Base-by-base conservation (phyloP, 2,329 filamentous ascomycete species). In the Aspergillus aculeatinus region DNA sequence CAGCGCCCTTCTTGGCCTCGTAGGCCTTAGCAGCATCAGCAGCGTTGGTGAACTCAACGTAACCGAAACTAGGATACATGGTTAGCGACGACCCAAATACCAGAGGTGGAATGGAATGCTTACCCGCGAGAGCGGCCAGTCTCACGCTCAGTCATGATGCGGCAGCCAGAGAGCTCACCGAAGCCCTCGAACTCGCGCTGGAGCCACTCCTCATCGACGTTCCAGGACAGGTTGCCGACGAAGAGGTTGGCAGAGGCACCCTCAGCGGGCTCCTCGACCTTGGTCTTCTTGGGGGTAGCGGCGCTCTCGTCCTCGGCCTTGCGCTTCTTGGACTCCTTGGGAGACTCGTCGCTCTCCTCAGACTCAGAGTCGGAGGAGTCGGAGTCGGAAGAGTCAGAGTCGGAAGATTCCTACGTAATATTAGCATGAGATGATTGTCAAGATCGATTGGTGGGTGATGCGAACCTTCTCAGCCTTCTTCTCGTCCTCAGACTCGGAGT, bases 181-280 rank as follows among this genome's bases (percentile, higher is more conserved):
- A 89, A 94, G 64, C 85, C 80, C 81, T 92, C 86, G 81, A 97
- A 96, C 76, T 94, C 89, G 70, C 89, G 85, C 67, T 85, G 83
- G 65, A 97, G 87, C 80, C 86, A 86, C 65, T 92, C 87, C 77
- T 96, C 93, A 69, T 96, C 91, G 56, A 96, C 83, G 74, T 88
- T 91, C 92, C 92, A 97, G 79, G 90, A 92, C 65, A 97, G 83
- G 82, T 92, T 94, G 68, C 93, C 93, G 66, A 92, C 87, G 77
- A 96, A 97, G 57, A 97, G 87, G 71, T 92, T 96, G 67, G 73
- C 65, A 33, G 72, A 73, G 27, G 70, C 73, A 64, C 71, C 72
- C 57, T 69, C 64, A 49, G 70, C 66, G 27, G 65, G 62, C 31
- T 70, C 70, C 56, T 77, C 76, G 35, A 75, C 75, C 87, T 91